A percentile compares a stretch with the other conserved stretches of the same genome.
Evolutionary conservation across 305 asterid species (phyloP).

Genomic region (Plantago lanceolata): DNA sequence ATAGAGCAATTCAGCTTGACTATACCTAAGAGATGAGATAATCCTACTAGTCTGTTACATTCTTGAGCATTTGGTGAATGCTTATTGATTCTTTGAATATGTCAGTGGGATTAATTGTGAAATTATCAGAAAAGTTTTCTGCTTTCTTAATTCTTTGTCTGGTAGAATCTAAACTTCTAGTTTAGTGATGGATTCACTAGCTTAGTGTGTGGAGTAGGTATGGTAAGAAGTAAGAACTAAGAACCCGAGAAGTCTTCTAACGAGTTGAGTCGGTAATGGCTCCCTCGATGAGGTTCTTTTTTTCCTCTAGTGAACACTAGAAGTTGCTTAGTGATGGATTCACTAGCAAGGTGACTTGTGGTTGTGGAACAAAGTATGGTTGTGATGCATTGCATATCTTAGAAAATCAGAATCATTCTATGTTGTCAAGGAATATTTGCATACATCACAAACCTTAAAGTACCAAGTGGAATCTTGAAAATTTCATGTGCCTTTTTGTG

Average conservation of each 20-base stretch:
- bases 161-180: no score
- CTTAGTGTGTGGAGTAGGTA: no score
- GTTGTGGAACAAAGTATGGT: no score
- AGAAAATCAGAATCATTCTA: background rate
- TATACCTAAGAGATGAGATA: background rate
- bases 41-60: background rate
- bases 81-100: background rate
- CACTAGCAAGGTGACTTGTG: no score
- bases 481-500: constrained; percentile 9
- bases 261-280: no score
- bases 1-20: constrained; percentile 1
- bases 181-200: no score
- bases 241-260: no score
- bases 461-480: constrained; percentile 20
- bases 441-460: constrained; percentile 17
- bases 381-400: no score
- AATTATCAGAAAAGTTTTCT: background rate
- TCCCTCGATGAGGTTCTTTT: no score
- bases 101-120: background rate
- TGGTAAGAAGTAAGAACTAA: no score
- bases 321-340: no score
- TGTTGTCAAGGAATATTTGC: background rate
- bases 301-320: no score
- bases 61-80: constrained; percentile 3
- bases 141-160: background rate